phyloP scores from a whole-genome alignment of 1,284 basidiomycete genomes.

The Ganoderma meredithae region DNA sequence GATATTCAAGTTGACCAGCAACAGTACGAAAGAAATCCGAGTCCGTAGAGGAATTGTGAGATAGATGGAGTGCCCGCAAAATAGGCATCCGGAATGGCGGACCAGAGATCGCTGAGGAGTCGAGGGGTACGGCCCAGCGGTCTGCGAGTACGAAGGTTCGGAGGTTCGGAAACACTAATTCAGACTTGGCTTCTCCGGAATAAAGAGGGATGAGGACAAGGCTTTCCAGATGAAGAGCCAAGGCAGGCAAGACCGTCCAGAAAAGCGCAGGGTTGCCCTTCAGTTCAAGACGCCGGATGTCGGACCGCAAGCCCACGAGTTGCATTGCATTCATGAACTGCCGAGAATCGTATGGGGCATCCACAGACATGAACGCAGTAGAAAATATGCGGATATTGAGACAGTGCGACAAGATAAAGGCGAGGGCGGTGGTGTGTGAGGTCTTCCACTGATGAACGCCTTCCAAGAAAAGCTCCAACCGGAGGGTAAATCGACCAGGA shows the following conservation, averaged over 20 bases:
- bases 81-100: neutral
- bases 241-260: conserved; percentile 10
- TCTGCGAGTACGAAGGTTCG: neutral
- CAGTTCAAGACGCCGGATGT: conserved; percentile 31
- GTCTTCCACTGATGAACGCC: conserved; percentile 40
- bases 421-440: conserved; percentile 38
- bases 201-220: conserved; percentile 22
- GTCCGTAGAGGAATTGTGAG: neutral
- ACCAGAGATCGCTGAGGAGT: neutral
- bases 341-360: neutral
- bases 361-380: conserved; percentile 37
- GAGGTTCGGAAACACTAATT: neutral
- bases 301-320: conserved; percentile 10
- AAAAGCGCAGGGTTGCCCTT: conserved; percentile 17
- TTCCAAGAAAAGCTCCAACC: conserved; percentile 44
- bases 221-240: conserved; percentile 22
- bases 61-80: neutral
- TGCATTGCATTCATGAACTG: conserved; percentile 21
- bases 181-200: neutral
- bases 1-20: neutral
- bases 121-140: neutral
- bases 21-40: neutral
- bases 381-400: conserved; percentile 44
- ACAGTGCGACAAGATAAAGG: conserved; percentile 38
- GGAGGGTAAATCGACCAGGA: conserved; percentile 33